These are phyloP conservation scores for Apiotrichum laibachii DNA, from an alignment of 1,284 basidiomycete genomes.

Conservation along the genomic window DNA sequence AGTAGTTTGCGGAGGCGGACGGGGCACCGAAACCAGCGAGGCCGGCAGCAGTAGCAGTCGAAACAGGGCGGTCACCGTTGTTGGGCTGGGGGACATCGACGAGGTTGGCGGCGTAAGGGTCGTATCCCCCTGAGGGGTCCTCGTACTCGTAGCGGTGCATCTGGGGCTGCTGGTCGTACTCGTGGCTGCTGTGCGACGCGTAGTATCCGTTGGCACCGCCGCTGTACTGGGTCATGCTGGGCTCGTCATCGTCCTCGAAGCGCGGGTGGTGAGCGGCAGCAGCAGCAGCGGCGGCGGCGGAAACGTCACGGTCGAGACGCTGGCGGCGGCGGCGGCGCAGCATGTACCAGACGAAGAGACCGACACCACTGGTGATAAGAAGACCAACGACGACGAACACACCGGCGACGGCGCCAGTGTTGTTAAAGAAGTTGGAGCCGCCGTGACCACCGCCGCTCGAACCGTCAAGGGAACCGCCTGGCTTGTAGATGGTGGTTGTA, in stretches of 20 bases:
- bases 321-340: conserved; percentile 47
- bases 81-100: conserved; percentile 26
- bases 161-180: conserved; percentile 19
- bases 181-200: conserved; percentile 27
- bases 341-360: conserved; percentile 47
- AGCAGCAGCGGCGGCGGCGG: conserved; percentile 51
- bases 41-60: conserved; percentile 5
- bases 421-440: conserved; percentile 46
- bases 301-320: conserved; percentile 51
- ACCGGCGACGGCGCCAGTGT: conserved; percentile 51
- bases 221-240: conserved; percentile 45
- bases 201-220: conserved; percentile 38
- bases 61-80: conserved; percentile 23
- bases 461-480: conserved; percentile 13
- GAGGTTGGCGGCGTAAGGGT: conserved; percentile 45
- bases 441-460: conserved; percentile 17
- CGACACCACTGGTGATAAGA: conserved; percentile 43
- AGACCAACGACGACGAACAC: conserved; percentile 52
- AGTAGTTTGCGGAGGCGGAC: conserved; percentile 27
- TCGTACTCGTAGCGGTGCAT: conserved; percentile 43
- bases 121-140: conserved; percentile 50
- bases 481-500: conserved; percentile 41
- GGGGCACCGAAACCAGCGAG: conserved; percentile 29
- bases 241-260: conserved; percentile 48
- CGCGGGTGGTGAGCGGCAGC: conserved; percentile 44